These are phyloP conservation scores for Umbellularia californica DNA, from an alignment of 164 flowering plant genomes.

Conservation along the genomic window DNA sequence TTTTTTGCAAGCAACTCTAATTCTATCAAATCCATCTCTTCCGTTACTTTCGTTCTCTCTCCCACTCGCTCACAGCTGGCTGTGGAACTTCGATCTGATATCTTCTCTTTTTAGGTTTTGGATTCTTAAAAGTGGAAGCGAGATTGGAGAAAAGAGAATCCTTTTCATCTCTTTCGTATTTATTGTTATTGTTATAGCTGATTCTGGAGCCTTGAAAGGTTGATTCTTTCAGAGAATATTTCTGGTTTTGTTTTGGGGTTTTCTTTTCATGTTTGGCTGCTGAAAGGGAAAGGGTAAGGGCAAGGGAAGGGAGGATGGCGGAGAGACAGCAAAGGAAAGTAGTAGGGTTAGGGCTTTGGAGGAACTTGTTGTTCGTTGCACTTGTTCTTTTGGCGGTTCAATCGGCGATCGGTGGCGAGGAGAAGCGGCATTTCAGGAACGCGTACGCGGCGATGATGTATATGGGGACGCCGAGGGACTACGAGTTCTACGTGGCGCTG, in stretches of 20 bases:
- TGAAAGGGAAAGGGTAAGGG: background rate
- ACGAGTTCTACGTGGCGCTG: slow-evolving; percentile 88
- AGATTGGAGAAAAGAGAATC: background rate
- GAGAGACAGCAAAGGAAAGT: background rate
- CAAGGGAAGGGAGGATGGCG: background rate
- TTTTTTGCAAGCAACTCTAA: too few species aligned
- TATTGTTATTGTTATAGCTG: background rate
- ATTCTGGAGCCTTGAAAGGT: too few species aligned
- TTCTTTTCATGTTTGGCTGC: background rate
- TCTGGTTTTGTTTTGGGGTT: background rate
- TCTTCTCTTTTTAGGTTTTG: background rate
- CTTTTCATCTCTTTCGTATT: background rate
- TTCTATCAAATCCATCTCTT: background rate
- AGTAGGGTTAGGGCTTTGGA: background rate
- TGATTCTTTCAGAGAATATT: background rate
- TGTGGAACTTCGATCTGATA: background rate
- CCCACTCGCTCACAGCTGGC: background rate
- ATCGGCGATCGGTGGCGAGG: background rate
- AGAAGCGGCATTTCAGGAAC: slow-evolving; percentile 29
- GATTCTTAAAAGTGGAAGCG: background rate
- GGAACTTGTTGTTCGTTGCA: background rate
- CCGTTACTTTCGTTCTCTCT: background rate
- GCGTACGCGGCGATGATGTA: slow-evolving; percentile 99
- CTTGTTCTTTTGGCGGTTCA: background rate
- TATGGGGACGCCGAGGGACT: slow-evolving; percentile 97